Conservation (phyloP, 768 basidiomycete species). For the Leccinum olivaceopallidum region DNA sequence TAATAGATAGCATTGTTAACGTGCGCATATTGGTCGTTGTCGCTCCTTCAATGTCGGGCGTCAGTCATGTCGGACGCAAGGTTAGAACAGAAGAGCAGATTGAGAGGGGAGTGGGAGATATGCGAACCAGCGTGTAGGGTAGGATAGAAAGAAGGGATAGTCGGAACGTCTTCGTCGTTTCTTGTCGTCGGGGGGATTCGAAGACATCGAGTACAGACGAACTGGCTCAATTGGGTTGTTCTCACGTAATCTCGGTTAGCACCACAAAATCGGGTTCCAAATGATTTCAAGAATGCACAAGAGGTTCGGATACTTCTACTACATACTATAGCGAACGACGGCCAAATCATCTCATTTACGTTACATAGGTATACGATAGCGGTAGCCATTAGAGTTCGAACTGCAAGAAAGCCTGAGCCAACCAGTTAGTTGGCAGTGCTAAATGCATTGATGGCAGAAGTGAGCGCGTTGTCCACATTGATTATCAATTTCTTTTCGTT, state of each 20-base stretch:
- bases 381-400: neutral
- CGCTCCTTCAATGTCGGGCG: constrained; percentile 53
- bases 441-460: neutral
- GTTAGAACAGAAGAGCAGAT: constrained; percentile 12
- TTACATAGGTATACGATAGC: neutral
- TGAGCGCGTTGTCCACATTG: neutral
- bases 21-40: constrained; percentile 85
- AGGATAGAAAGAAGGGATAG: constrained; percentile 59
- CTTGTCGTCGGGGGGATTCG: constrained; percentile 16
- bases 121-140: constrained; percentile 68
- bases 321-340: neutral
- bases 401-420: neutral
- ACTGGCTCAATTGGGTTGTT: too few relatives aligned
- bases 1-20: constrained; percentile 83
- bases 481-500: neutral
- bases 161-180: constrained; percentile 48
- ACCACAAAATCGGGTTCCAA: too few relatives aligned
- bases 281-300: neutral
- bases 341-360: neutral
- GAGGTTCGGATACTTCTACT: neutral
- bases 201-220: neutral
- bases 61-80: neutral
- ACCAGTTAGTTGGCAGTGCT: neutral
- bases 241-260: too few relatives aligned
- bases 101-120: constrained; percentile 1